These are phyloP conservation scores for bread wheat (Triticum aestivum) DNA, from an alignment of 176 grass and related monocot species.

Conservation along the genomic window DNA sequence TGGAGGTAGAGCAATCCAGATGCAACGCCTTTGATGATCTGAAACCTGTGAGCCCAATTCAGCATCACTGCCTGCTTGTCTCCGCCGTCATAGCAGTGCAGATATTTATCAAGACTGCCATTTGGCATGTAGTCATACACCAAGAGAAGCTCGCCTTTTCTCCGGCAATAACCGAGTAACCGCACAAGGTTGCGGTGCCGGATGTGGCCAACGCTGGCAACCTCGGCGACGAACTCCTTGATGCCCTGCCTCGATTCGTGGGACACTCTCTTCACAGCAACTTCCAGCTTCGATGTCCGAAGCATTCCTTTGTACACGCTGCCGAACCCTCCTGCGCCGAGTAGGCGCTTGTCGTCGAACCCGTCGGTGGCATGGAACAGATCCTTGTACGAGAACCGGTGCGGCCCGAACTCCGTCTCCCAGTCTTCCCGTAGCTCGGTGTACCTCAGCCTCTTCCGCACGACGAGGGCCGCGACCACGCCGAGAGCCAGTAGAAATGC, in stretches of 20 bases:
- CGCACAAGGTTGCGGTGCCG: background rate
- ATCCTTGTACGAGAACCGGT: background rate
- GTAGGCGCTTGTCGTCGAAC: background rate
- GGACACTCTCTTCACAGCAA: background rate
- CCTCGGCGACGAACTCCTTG: conserved; percentile 8
- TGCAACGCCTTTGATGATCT: conserved; percentile 5
- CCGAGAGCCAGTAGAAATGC: background rate
- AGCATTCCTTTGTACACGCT: background rate
- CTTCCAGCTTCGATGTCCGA: background rate
- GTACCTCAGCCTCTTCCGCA: background rate
- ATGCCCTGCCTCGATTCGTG: conserved; percentile 5
- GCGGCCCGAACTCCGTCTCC: background rate
- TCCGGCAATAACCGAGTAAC: conserved; percentile 8
- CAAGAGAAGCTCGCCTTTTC: background rate
- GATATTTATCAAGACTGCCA: background rate
- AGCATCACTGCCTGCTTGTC: background rate
- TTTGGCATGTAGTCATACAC: background rate
- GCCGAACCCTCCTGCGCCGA: background rate
- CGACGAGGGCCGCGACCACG: background rate
- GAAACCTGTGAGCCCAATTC: background rate
- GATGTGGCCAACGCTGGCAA: background rate
- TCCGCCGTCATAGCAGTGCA: background rate
- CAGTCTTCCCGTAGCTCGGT: conserved; percentile 10
- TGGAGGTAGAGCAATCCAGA: background rate
- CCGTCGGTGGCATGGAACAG: background rate